phyloP scores from a whole-genome alignment of 306 rosid genomes.

The Medicago ruthenica region DNA sequence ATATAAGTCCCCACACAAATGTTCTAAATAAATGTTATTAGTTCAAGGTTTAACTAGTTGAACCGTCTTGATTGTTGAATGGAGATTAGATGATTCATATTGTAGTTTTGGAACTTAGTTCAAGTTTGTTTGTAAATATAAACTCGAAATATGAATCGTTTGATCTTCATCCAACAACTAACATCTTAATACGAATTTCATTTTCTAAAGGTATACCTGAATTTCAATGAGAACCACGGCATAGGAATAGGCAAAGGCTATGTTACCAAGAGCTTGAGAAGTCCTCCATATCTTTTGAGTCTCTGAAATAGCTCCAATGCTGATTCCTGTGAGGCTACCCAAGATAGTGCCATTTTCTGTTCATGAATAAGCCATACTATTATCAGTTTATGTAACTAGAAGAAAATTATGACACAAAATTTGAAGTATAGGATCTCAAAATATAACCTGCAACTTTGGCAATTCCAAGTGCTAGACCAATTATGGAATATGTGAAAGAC shows the following conservation, averaged over 20 bases:
- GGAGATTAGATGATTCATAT: background rate
- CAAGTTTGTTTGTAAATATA: background rate
- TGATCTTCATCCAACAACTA: background rate
- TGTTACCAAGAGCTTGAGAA: slow-evolving; percentile 72
- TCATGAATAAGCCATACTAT: slow-evolving; percentile 32
- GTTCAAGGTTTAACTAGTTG: background rate
- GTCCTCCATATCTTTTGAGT: slow-evolving; percentile 62
- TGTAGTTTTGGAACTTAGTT: background rate
- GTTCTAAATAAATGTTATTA: background rate
- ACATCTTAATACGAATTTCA: background rate
- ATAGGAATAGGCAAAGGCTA: slow-evolving; percentile 69
- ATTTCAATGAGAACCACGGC: slow-evolving; percentile 68
- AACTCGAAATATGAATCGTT: background rate
- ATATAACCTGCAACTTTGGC: slow-evolving; percentile 68
- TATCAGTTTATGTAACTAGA: slow-evolving; percentile 20
- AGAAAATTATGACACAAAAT: background rate
- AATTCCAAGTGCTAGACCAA: slow-evolving; percentile 66
- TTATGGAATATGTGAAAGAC: slow-evolving; percentile 65
- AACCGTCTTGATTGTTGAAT: background rate
- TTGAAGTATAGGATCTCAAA: background rate
- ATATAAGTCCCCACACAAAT: background rate
- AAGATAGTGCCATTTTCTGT: slow-evolving; percentile 55
- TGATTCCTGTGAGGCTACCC: slow-evolving; percentile 61
- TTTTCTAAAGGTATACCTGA: slow-evolving; percentile 51
- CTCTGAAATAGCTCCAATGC: slow-evolving; percentile 45